Evolutionary conservation across 805 yeast genomes (phyloP).

Genomic region (Metschnikowia bowlesiae): DNA sequence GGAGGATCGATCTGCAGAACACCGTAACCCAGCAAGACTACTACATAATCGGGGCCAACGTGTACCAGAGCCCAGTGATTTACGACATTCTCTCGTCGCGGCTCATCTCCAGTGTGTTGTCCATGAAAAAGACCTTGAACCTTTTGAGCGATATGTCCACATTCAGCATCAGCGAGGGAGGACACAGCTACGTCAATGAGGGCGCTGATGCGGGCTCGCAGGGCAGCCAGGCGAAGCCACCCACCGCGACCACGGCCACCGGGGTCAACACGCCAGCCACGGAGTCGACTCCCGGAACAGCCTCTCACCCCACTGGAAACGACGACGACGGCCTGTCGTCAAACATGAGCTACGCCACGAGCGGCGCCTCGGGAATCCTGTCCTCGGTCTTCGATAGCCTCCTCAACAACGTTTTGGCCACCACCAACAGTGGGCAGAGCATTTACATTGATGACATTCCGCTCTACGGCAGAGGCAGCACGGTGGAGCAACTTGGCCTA

Average conservation of each 20-base stretch:
- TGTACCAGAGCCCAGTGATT: conserved; percentile 83
- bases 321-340: conserved; percentile 10
- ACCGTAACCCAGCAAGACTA: conserved; percentile 65
- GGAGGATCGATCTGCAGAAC: conserved; percentile 50
- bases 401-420: conserved; percentile 22
- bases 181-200: conserved; percentile 24
- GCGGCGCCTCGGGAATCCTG: conserved; percentile 21
- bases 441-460: conserved; percentile 37
- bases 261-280: conserved; percentile 12
- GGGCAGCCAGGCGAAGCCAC: background rate
- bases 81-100: conserved; percentile 71
- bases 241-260: conserved; percentile 7
- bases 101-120: conserved; percentile 29
- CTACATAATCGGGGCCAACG: conserved; percentile 86
- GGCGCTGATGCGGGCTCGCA: conserved; percentile 4
- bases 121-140: conserved; percentile 32
- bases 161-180: conserved; percentile 33
- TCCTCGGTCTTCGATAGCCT: conserved; percentile 30
- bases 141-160: conserved; percentile 30
- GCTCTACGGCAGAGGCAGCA: conserved; percentile 35
- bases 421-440: conserved; percentile 16
- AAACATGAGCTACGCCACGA: conserved; percentile 5
- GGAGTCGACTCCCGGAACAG: conserved; percentile 16
- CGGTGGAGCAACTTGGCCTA: conserved; percentile 34
- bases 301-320: conserved; percentile 12